These are phyloP conservation scores for Apiospora malaysiana DNA, from an alignment of 2,329 filamentous ascomycete species.

Conservation along the genomic window DNA sequence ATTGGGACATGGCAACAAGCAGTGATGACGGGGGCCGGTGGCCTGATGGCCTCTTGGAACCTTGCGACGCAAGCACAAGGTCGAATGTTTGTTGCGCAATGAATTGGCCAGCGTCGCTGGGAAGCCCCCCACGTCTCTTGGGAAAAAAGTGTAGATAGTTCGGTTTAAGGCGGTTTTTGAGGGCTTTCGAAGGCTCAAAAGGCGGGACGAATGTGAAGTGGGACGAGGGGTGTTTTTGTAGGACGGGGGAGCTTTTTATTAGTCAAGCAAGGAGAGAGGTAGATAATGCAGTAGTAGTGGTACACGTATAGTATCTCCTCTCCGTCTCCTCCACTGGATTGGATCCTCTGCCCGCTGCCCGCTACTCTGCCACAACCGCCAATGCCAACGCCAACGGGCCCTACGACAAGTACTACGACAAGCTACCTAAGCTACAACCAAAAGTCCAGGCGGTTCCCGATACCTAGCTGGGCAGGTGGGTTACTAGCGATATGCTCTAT, in stretches of 20 bases:
- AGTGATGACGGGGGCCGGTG: not conserved
- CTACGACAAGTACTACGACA: not conserved
- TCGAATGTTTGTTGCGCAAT: conserved; percentile 19
- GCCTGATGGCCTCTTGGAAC: conserved; percentile 18
- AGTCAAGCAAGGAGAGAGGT: not conserved
- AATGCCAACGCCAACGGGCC: not conserved
- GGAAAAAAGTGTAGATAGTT: conserved; percentile 26
- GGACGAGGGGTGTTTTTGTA: conserved; percentile 25
- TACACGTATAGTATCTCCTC: too few relatives aligned
- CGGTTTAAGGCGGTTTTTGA: conserved; percentile 43
- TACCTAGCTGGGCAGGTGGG: conserved; percentile 14
- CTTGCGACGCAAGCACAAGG: conserved; percentile 1
- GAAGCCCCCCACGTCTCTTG: conserved; percentile 13
- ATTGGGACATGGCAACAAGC: conserved; percentile 22
- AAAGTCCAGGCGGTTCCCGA: conserved; percentile 4
- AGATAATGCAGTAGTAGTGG: too few relatives aligned
- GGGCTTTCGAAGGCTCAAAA: conserved; percentile 33
- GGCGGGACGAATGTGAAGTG: conserved; percentile 25
- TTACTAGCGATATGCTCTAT: conserved; percentile 1
- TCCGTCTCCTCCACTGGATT: too few relatives aligned
- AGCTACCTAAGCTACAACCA: too few relatives aligned
- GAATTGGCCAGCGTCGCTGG: not conserved
- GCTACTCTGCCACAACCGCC: conserved; percentile 3
- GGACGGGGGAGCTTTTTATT: conserved; percentile 20
- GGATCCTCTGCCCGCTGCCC: too few relatives aligned